Base-by-base conservation (phyloP, 2,329 filamentous ascomycete genomes). In the Paramyrothecium sp. region DNA sequence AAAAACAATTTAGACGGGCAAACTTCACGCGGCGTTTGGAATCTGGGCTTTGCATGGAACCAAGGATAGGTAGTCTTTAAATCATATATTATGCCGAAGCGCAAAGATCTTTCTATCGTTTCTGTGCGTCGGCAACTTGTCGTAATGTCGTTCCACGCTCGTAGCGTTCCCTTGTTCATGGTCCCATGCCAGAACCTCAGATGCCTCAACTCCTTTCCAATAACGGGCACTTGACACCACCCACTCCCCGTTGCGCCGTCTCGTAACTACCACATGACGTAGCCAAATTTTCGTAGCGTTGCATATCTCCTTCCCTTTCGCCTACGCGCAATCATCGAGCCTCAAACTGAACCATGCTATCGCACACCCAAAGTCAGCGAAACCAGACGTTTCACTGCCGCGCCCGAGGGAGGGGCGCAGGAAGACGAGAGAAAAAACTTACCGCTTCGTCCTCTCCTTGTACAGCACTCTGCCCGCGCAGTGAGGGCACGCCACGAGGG, bases 401-500 rank as follows among this genome's bases (percentile, higher is more conserved):
- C n/a, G n/a, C n/a, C n/a, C n/a, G n/a, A n/a, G n/a, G n/a, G n/a
- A n/a, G n/a, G n/a, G n/a, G n/a, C n/a, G n/a, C n/a, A n/a, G n/a
- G 12, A 23, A 3, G 2, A 47, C 8, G 54, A 4, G 16, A 48
- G 26, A 51, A 49, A 54, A 54, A 58, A 78, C 89, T 76, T 73
- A 97, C 95, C 95, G 87, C 83, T 96, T 97, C 49, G 95, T 99
- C 71, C 95, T 81, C 85, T 97, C 91, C 85, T 99, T 99, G 78
- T 98, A 98, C 65, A 99, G 78, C 60, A 99, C 92, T 63, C 95
- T 88, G 69, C 97, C 95, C 8, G 95, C 95, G 74, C 95, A 99
- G 61, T 77, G 74, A 57, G 74, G 72, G 63, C 75, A 76, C 21
- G 75, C 75, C 53, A 77, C 74, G n/a, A 85, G 80, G 52, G 82